Evolutionary conservation across 2,329 filamentous ascomycete species (phyloP).

Genomic region (Trichothecium sympodiale): DNA sequence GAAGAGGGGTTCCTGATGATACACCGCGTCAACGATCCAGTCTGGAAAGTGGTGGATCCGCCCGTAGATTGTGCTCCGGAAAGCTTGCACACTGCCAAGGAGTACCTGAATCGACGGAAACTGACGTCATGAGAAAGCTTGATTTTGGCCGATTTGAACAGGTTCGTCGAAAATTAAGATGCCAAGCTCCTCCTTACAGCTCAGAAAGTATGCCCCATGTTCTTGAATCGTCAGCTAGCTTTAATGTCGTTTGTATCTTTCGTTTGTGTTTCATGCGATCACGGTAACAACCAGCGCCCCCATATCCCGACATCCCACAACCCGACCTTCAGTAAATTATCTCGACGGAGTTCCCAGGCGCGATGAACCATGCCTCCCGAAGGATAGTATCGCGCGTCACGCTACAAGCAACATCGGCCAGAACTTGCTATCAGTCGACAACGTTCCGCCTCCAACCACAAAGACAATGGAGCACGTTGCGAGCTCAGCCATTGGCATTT

Average conservation of each 20-base stretch:
- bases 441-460: neutral
- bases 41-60: neutral
- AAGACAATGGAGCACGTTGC: neutral
- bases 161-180: neutral
- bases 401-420: neutral
- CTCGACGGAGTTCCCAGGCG: neutral
- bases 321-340: no score
- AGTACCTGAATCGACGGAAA: neutral
- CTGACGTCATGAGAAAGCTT: neutral
- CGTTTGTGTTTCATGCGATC: neutral
- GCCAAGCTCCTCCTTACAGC: no score
- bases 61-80: conserved; percentile 3
- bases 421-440: neutral
- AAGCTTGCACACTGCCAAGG: neutral
- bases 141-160: neutral
- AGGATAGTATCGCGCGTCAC: conserved; percentile 1
- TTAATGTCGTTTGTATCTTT: neutral
- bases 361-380: conserved; percentile 1
- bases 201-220: no score
- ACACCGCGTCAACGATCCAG: no score
- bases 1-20: no score
- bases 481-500: no score
- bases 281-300: neutral
- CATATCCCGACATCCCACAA: neutral
- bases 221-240: neutral